These are phyloP conservation scores for Candida taoyuanica DNA, from an alignment of 805 yeast genomes.

Conservation along the genomic window DNA sequence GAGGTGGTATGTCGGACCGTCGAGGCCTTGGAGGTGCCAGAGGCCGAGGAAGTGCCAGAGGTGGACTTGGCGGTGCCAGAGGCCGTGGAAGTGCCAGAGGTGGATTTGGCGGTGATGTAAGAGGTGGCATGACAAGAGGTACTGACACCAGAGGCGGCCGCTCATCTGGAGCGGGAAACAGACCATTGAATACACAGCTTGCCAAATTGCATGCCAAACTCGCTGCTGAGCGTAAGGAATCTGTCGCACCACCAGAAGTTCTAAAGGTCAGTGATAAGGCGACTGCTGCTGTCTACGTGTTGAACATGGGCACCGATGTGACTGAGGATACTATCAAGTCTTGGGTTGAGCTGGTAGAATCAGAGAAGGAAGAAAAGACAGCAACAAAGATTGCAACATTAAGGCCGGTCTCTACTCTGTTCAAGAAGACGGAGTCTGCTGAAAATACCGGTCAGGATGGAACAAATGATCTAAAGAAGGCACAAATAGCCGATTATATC, in stretches of 20 bases:
- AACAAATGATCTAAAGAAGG: no score
- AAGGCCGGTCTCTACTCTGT: no score
- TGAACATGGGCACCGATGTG: slow-evolving; percentile 11
- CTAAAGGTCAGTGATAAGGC: slow-evolving; percentile 13
- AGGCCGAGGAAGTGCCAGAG: neutral
- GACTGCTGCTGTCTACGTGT: slow-evolving; percentile 15
- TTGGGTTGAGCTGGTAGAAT: slow-evolving; percentile 11
- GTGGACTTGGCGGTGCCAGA: slow-evolving; percentile 1
- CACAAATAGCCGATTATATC: no score
- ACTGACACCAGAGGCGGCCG: no score
- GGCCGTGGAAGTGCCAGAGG: neutral
- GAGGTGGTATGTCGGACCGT: slow-evolving; percentile 1
- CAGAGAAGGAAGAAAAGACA: neutral
- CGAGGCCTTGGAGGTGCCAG: neutral
- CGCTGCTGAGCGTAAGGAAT: slow-evolving; percentile 4
- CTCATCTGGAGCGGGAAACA: no score
- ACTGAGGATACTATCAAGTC: slow-evolving; percentile 15
- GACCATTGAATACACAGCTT: neutral
- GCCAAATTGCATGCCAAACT: slow-evolving; percentile 1
- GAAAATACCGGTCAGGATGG: no score
- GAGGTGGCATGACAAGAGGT: no score
- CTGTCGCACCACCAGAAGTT: slow-evolving; percentile 7
- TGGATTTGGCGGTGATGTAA: neutral
- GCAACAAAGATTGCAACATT: neutral
- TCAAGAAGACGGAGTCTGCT: no score